Evolutionary conservation across 108 stramenopile species (phyloP), one percentile per base, ranked within the genome.

Genomic region (Epithemia pelagica): DNA sequence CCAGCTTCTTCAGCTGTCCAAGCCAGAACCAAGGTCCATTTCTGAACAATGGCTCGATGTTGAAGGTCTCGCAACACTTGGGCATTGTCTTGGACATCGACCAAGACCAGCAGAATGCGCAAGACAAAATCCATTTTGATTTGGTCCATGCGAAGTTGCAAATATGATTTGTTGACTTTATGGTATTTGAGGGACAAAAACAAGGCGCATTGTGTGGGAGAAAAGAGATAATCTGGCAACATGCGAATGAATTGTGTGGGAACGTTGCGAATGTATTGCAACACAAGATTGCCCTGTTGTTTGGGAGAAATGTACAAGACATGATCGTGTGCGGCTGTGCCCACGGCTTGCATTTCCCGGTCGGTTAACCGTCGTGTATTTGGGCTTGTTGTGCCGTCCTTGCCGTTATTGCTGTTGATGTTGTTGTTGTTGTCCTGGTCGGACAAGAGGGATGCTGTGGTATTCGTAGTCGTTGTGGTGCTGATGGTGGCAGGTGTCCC

Each of bases 1-100:
- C 94, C 96, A 5, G 88, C 89, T 75, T 97, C 96, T 62, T 78
- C 75, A 59, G 84, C 87, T 23, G 78, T 85, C 92, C 92, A 96
- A 0, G 90, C 84, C 20, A 95, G 70, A 22, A 97, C 73, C 30
- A 96, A 55, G 0, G 94, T 94, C 66, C 93, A 68, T 59, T 89
- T 74, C 61, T 86, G 70, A 23, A 66, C 30, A 21, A 94, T 86
- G 25, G 89, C 84, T 32, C 92, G 51, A 32, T 83, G 75, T 69
- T 96, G 95, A 56, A 97, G 61, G 31, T 83, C 79, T 23, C 79
- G 59, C 54, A 96, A 66, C 1, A 82, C 60, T 18, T 78, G 74
- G 22, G 85, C 73, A 70, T 83, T 87, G 70, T 96, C 93, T 31
- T 95, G 91, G 28, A 91, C 77, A 66, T 97, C 96, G 3, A 97